Percentiles rank a stretch among this genome's conserved stretches.
Evolutionary conservation across 1,284 basidiomycete genomes (phyloP).

Genomic region (Bjerkandera adusta): DNA sequence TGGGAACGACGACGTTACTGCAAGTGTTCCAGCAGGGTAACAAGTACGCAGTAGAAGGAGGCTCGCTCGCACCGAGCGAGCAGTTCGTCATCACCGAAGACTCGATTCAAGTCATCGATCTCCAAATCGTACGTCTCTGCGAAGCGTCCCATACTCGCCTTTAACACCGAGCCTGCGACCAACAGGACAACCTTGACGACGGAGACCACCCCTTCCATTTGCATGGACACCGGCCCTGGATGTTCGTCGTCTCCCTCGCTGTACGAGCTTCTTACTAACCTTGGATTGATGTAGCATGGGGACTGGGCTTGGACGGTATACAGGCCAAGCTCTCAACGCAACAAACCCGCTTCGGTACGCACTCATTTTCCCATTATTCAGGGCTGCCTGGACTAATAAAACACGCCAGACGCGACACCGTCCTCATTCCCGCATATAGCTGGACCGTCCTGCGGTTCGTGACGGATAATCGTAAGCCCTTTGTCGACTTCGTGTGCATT

Average conservation of each 20-base stretch:
- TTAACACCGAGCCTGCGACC: neutral
- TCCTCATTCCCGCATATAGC: constrained; percentile 34
- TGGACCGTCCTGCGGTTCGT: constrained; percentile 33
- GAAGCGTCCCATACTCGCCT: neutral
- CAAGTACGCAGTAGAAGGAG: constrained; percentile 17
- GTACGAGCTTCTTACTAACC: too few relatives aligned
- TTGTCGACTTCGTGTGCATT: neutral
- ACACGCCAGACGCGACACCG: constrained; percentile 33
- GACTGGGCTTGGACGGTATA: constrained; percentile 28
- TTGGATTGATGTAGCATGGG: constrained; percentile 29
- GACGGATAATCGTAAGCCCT: constrained; percentile 31
- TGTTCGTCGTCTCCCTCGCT: too few relatives aligned
- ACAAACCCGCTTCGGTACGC: constrained; percentile 29
- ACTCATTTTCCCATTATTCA: too few relatives aligned
- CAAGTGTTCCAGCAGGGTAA: constrained; percentile 21
- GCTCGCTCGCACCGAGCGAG: constrained; percentile 14
- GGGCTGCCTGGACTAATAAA: too few relatives aligned
- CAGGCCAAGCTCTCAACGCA: constrained; percentile 26
- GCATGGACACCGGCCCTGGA: constrained; percentile 15
- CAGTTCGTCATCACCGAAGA: constrained; percentile 32
- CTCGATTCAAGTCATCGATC: constrained; percentile 29
- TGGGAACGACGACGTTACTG: constrained; percentile 26
- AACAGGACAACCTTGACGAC: constrained; percentile 20
- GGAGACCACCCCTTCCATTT: constrained; percentile 19
- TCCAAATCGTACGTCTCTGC: constrained; percentile 26